These are phyloP conservation scores for Picochlorum costavermella DNA, from an alignment of 139 green algal genomes.

Conservation along the genomic window DNA sequence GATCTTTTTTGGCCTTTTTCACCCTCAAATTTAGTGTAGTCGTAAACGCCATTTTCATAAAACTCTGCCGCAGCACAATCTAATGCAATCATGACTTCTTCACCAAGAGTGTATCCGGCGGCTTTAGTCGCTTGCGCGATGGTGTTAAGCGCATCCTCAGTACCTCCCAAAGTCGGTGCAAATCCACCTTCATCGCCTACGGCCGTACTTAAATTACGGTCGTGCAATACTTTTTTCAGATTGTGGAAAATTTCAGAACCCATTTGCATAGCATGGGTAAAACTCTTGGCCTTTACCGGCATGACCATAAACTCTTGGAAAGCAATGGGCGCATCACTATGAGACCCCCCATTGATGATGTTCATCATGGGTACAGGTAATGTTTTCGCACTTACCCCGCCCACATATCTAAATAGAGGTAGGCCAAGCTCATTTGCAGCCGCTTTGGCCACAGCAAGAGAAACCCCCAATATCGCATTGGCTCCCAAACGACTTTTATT, in stretches of 20 bases:
- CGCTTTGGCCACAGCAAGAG: slow-evolving; percentile 81
- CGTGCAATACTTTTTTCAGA: slow-evolving; percentile 98
- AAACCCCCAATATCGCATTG: slow-evolving; percentile 98
- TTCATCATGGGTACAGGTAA: slow-evolving; percentile 98
- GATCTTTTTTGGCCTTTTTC: slow-evolving; percentile 69
- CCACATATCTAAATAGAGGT: slow-evolving; percentile 92
- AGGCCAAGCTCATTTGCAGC: slow-evolving; percentile 89
- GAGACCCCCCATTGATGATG: slow-evolving; percentile 97
- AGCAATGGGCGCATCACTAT: slow-evolving; percentile 95
- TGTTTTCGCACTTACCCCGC: slow-evolving; percentile 82
- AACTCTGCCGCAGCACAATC: slow-evolving; percentile 97
- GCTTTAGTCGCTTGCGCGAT: slow-evolving; percentile 83
- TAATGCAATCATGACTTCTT: slow-evolving; percentile 98
- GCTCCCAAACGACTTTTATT: slow-evolving; percentile 97
- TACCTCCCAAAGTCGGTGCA: slow-evolving; percentile 89
- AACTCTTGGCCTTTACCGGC: slow-evolving; percentile 70
- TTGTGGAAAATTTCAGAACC: slow-evolving; percentile 82
- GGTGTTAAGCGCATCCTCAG: slow-evolving; percentile 89
- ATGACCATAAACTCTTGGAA: slow-evolving; percentile 99
- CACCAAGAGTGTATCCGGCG: slow-evolving; percentile 70
- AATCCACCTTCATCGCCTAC: slow-evolving; percentile 99
- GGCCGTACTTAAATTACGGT: slow-evolving; percentile 94
- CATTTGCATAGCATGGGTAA: slow-evolving; percentile 90
- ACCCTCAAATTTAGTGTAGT: slow-evolving; percentile 77
- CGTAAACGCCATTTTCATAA: slow-evolving; percentile 94